Base-by-base conservation (phyloP, 2,329 filamentous ascomycete genomes). In the Dissoconium aciculare region DNA sequence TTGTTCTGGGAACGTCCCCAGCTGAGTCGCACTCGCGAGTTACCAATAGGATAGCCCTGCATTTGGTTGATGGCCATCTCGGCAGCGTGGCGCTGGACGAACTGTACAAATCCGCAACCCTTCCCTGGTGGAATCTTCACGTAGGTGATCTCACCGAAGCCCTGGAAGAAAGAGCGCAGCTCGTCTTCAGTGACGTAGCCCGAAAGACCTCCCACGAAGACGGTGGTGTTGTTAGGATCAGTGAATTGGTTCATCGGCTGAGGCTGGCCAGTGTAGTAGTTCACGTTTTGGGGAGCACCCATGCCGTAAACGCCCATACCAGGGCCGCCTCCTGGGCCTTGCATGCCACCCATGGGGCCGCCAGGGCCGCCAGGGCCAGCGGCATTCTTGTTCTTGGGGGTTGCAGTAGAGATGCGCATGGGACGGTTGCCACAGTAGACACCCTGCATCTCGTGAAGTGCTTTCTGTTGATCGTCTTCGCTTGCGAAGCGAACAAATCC, bases 1-100 rank as follows among this genome's bases (percentile, higher is more conserved):
- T 98, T 98, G 74, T 95, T 98, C 69, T 98, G 89, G 33, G 81
- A 91, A 42, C 89, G 81, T 41, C 89, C 89, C 89, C 89, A 98
- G 56, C 83, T 93, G 45, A 98, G 71, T 50, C 89, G 84, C 37
- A 98, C 89, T 44, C 89, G 84, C 27, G 87, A 95, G 69, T 98
- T 98, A 33, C 89, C 89, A 51, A 98, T 98, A 14, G 89, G 89
- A 57, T 98, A 98, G 38, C 89, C 89, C 63, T 98, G 89, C 89
- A 98, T 98, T 63, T 98, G 89, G 64, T 98, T 98, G 71, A 98
- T 98, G 46, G 89, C 89, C 89, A 98, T 98, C 65, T 98, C 89
- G 10, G 89, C 89, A 31, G 89, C 89, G 52, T 98, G 89, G 44
- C 89, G 84, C 64, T 98, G 89, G 34, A 98, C 89, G 49, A 98